phyloP scores from a whole-genome alignment of 2,329 filamentous ascomycete genomes.

The Paraphaeosphaeria sporulosa region DNA sequence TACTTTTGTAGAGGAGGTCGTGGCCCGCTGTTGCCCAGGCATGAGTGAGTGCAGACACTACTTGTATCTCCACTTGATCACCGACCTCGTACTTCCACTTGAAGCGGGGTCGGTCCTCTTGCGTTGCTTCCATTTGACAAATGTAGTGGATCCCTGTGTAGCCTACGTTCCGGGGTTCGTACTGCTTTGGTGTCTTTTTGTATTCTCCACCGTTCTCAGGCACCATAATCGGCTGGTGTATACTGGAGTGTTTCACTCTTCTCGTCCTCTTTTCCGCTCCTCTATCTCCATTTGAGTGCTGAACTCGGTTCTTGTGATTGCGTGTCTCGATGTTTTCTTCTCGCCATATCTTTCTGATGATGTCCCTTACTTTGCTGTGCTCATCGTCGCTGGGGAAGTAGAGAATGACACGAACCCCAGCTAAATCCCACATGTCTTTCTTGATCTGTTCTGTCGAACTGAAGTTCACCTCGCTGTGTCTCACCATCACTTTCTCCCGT shows the following conservation, averaged over 20 bases:
- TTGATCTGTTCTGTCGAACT: background rate
- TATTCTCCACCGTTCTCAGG: no score
- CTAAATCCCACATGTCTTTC: constrained; percentile 14
- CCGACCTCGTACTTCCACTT: background rate
- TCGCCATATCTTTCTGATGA: constrained; percentile 1
- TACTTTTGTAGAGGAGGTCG: constrained; percentile 34
- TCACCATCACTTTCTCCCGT: no score
- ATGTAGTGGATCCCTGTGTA: background rate
- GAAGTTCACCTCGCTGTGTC: no score
- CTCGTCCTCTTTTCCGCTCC: no score
- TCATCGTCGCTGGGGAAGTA: constrained; percentile 15
- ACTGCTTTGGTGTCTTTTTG: no score
- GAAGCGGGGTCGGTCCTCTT: background rate
- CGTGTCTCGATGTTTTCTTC: background rate
- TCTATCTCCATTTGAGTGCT: no score
- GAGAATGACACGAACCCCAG: constrained; percentile 17
- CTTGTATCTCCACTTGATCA: constrained; percentile 31
- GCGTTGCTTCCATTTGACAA: background rate
- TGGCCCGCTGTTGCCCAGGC: constrained; percentile 35
- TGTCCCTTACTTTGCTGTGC: background rate
- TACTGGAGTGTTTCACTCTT: no score
- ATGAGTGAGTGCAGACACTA: constrained; percentile 29
- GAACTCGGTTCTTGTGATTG: no score
- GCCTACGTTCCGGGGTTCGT: background rate
- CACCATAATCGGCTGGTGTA: no score